Percentiles rank a stretch among this genome's conserved stretches.
phyloP scores from a whole-genome alignment of 176 grass and related monocot genomes.

The Lolium multiflorum region DNA sequence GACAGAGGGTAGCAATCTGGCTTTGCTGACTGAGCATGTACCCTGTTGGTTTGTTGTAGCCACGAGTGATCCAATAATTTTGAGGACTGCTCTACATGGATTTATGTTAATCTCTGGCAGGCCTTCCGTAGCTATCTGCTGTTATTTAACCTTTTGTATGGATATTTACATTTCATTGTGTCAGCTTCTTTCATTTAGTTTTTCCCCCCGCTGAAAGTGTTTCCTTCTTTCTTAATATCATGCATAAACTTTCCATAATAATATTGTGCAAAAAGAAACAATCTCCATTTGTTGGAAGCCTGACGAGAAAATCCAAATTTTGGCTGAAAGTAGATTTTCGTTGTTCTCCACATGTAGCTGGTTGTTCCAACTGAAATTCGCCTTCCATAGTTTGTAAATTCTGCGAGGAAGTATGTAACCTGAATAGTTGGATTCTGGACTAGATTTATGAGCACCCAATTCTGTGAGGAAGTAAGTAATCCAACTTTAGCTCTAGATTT shows the following conservation, averaged over 20 bases:
- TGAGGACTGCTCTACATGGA: neutral
- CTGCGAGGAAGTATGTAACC: too few species aligned
- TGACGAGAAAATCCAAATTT: constrained; percentile 2
- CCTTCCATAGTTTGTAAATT: too few species aligned
- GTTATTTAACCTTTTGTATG: neutral
- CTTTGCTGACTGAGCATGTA: neutral
- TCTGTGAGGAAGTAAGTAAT: too few species aligned
- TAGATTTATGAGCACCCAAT: too few species aligned
- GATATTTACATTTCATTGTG: neutral
- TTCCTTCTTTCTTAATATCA: neutral
- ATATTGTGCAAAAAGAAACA: neutral
- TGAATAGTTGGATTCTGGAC: too few species aligned
- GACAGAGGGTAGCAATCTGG: neutral
- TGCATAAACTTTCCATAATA: too few species aligned
- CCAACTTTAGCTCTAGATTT: too few species aligned
- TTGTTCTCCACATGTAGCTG: neutral
- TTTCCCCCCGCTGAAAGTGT: neutral
- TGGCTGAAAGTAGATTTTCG: neutral
- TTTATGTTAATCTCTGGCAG: neutral
- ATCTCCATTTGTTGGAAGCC: neutral
- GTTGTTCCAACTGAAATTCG: too few species aligned
- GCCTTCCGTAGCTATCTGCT: too few species aligned
- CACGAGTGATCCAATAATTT: neutral
- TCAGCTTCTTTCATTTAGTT: neutral
- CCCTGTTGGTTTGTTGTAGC: neutral